These are phyloP conservation scores for Lasiosphaeriaceae sp. DNA, from an alignment of 495 filamentous ascomycete species.

Conservation along the genomic window DNA sequence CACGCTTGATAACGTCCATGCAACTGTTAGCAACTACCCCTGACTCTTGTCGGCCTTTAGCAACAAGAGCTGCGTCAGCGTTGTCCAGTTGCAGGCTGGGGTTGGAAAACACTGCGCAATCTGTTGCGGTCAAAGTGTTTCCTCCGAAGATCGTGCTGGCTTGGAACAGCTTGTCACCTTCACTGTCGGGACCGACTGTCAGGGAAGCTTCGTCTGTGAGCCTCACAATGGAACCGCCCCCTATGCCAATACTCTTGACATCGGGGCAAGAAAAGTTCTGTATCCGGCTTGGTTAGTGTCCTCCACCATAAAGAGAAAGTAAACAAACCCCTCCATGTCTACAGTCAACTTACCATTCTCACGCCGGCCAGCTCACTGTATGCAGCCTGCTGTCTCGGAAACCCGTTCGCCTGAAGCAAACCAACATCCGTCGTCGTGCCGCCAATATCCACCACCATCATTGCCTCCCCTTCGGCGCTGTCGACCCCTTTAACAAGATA, in stretches of 20 bases:
- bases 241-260: slow-evolving; percentile 50
- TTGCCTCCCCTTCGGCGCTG: slow-evolving; percentile 21
- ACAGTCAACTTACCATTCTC: slow-evolving; percentile 26
- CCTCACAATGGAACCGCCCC: slow-evolving; percentile 49
- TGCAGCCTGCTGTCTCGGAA: slow-evolving; percentile 41
- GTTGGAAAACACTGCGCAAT: slow-evolving; percentile 40
- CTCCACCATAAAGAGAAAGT: background rate
- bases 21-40: slow-evolving; percentile 8
- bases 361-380: slow-evolving; percentile 44
- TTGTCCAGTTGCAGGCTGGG: slow-evolving; percentile 24
- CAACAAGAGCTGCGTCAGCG: slow-evolving; percentile 7
- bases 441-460: slow-evolving; percentile 48
- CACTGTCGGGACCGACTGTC: slow-evolving; percentile 52
- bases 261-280: slow-evolving; percentile 46
- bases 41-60: slow-evolving; percentile 15
- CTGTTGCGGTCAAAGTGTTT: slow-evolving; percentile 44
- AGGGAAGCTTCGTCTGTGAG: slow-evolving; percentile 26
- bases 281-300: background rate
- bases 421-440: slow-evolving; percentile 49
- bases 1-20: slow-evolving; percentile 19
- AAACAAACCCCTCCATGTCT: background rate
- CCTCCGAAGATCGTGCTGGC: slow-evolving; percentile 51
- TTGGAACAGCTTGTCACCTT: slow-evolving; percentile 48
- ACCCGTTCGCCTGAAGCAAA: slow-evolving; percentile 38
- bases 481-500: slow-evolving; percentile 37